Base-by-base conservation (phyloP, 2,329 filamentous ascomycete genomes). In the Stagonosporopsis vannaccii region DNA sequence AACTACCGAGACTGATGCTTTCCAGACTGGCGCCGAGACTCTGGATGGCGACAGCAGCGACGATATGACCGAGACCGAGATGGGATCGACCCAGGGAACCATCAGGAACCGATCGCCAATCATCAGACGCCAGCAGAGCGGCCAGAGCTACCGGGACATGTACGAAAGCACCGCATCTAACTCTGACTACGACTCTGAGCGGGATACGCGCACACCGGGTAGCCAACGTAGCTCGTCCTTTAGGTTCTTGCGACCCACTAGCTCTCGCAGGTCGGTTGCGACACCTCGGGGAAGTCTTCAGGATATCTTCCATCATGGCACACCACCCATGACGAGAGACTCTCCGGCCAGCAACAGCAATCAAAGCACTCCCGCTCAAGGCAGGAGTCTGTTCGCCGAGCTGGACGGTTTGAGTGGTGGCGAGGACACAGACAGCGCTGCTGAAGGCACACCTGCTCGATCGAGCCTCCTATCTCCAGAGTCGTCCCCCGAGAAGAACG, bases 331-430 rank as follows among this genome's bases (percentile, higher is more conserved):
- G 69, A 74, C 78, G 5, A 80, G 79, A 54, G 80, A 84, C 59
- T 84, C 84, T 11, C 81, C 83, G 9, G 69, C 72, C 28, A 79
- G 74, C 65, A 77, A 76, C 40, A 79, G 78, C 55, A 79, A 77
- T 47, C 70, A 77, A 28, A 77, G 75, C 37, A 79, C 79, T 7
- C 76, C 79, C n/a, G 77, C 79, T 46, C 80, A 80, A 61, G 84
- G 86, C 15, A 91, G 97, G 79, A 98, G 90, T 69, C 81, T 99
- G 46, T 96, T 95, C 73, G 92, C 92, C 36, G 95, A 99, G 76
- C 84, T 99, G 37, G 91, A 90, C 49, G 91, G 92, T 63, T 80
- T 97, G 39, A 89, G 87, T 53, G 80, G 90, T 64, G 90, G 91
- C 57, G 88, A 89, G 59, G 88, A 90, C 23, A 80, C 72, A 32